Evolutionary conservation across 139 green algal genomes (phyloP).

Genomic region (Ettlia oleoabundans): DNA sequence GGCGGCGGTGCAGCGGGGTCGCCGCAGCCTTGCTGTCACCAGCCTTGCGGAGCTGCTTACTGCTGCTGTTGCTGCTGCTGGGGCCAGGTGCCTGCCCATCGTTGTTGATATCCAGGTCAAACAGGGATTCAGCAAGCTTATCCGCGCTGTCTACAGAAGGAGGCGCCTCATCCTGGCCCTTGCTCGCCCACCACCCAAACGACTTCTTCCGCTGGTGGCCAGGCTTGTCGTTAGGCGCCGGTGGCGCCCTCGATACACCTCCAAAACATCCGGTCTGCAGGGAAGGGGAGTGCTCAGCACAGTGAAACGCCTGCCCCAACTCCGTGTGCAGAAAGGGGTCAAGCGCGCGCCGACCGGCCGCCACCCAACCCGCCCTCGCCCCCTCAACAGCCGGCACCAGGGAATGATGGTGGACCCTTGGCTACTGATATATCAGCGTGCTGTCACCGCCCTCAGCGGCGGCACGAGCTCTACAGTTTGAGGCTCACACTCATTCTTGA

Average conservation of each 20-base stretch:
- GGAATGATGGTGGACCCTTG: too few relatives aligned
- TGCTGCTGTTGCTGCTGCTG: too few relatives aligned
- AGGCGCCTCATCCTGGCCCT: neutral
- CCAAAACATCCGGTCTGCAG: neutral
- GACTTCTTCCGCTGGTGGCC: neutral
- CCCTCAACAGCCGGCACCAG: too few relatives aligned
- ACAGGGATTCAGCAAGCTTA: neutral
- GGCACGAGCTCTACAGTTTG: too few relatives aligned
- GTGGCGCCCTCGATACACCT: neutral
- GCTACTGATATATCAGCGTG: too few relatives aligned
- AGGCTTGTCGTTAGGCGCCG: neutral
- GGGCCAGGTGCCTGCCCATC: neutral
- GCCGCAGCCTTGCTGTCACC: neutral
- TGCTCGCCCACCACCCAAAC: neutral
- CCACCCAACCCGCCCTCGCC: too few relatives aligned
- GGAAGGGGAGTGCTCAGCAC: too few relatives aligned
- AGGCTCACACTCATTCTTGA: too few relatives aligned
- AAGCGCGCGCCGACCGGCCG: too few relatives aligned
- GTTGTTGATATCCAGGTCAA: neutral
- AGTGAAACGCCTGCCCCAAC: too few relatives aligned
- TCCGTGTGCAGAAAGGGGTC: too few relatives aligned
- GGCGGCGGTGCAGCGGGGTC: conserved; percentile 11
- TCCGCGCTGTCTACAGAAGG: neutral
- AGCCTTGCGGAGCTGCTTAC: neutral
- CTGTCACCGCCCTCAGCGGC: too few relatives aligned